Conservation (phyloP, 768 basidiomycete species). For the Piloderma croceum region DNA sequence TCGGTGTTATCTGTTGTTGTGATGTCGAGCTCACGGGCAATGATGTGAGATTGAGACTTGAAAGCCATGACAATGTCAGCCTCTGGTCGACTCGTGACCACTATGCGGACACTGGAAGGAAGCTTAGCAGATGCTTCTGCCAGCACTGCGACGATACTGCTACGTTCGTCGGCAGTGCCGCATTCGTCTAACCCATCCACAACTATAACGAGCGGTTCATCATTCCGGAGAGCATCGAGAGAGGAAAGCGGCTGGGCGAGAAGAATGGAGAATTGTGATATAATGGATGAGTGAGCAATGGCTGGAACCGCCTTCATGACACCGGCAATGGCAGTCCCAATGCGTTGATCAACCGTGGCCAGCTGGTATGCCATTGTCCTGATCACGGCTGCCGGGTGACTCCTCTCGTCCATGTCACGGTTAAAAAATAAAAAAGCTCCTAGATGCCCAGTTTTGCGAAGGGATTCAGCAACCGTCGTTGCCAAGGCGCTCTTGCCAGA, state of each 20-base stretch:
- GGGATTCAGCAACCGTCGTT: conserved; percentile 30
- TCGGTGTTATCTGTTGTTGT: not conserved
- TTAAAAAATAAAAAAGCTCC: conserved; percentile 33
- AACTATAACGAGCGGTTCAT: conserved; percentile 22
- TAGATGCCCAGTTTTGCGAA: conserved; percentile 26
- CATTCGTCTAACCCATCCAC: conserved; percentile 31
- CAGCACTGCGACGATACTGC: conserved; percentile 21
- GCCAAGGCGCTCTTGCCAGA: conserved; percentile 31
- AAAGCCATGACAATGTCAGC: conserved; percentile 21
- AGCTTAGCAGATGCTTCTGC: conserved; percentile 18
- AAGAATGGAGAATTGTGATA: not conserved
- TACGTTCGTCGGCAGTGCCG: conserved; percentile 15
- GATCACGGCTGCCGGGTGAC: conserved; percentile 25
- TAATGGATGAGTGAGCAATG: not conserved
- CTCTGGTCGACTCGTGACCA: conserved; percentile 27
- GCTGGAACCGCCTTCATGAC: conserved; percentile 20
- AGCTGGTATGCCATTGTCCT: conserved; percentile 32
- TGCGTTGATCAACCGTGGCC: conserved; percentile 25
- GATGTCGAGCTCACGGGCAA: not conserved
- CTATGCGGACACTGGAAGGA: conserved; percentile 24
- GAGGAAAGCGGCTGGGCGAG: not conserved
- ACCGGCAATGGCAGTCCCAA: conserved; percentile 21
- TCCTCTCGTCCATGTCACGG: conserved; percentile 23
- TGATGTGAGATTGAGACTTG: conserved; percentile 7
- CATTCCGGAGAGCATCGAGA: not conserved